Evolutionary conservation across 148 eudicot genomes (phyloP).

Genomic region (Rheum nobile): DNA sequence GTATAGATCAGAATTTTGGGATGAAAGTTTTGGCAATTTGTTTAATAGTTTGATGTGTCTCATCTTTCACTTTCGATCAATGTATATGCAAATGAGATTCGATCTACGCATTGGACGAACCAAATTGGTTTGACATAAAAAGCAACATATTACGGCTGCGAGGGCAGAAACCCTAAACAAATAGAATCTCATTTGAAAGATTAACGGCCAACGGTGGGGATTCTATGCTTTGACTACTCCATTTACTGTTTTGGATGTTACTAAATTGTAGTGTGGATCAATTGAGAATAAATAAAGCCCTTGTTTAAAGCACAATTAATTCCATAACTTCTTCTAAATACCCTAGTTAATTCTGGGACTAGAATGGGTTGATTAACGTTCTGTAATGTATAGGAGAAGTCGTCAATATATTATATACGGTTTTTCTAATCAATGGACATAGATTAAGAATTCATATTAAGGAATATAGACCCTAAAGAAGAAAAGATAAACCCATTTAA

Average conservation of each 20-base stretch:
- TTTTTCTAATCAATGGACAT: too few species aligned
- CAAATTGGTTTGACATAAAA: background rate
- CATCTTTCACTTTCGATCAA: background rate
- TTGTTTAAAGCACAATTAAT: background rate
- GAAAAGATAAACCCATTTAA: too few species aligned
- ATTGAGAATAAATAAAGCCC: background rate
- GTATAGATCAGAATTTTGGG: constrained; percentile 7
- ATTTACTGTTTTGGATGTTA: background rate
- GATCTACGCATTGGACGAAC: background rate
- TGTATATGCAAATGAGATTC: background rate
- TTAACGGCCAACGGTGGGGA: background rate
- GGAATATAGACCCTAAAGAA: too few species aligned
- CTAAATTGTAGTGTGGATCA: background rate
- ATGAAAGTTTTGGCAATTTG: constrained; percentile 1
- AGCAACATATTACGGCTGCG: too few species aligned
- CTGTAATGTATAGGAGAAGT: too few species aligned
- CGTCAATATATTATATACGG: too few species aligned
- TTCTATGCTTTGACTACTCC: background rate
- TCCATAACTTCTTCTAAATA: background rate
- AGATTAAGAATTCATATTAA: too few species aligned
- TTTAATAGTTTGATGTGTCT: background rate
- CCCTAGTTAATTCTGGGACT: background rate
- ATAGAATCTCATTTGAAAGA: background rate
- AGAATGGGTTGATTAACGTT: too few species aligned
- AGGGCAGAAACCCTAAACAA: background rate